These are phyloP conservation scores for Cucurbita argyrosperma DNA, from an alignment of 306 rosid genomes.

Conservation along the genomic window DNA sequence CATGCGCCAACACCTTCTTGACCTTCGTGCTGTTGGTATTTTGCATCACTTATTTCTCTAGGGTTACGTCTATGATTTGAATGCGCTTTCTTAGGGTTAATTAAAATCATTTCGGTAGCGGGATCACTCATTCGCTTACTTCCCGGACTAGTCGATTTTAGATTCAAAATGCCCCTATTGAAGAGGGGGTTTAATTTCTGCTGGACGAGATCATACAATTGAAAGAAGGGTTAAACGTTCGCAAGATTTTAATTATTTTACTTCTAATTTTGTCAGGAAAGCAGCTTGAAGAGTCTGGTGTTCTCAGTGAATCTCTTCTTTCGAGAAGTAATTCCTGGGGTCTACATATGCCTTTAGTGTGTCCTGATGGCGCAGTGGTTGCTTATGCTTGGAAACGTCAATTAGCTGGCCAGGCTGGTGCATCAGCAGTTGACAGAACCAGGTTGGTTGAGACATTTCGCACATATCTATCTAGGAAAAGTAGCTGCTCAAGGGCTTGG, in stretches of 20 bases:
- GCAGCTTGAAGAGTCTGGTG: constrained; percentile 81
- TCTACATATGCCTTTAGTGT: constrained; percentile 81
- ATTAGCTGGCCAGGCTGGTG: constrained; percentile 92
- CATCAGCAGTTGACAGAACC: constrained; percentile 77
- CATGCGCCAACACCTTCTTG: constrained; percentile 74
- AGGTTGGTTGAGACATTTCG: constrained; percentile 28
- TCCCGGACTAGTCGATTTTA: neutral
- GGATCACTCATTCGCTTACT: too few species aligned
- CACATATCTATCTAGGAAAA: neutral
- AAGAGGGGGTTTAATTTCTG: neutral
- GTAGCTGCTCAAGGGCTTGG: neutral
- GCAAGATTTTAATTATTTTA: neutral
- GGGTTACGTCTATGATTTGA: neutral
- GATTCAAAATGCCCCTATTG: neutral
- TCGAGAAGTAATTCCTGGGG: constrained; percentile 88
- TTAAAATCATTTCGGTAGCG: too few species aligned
- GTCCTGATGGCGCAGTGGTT: constrained; percentile 90
- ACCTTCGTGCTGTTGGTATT: constrained; percentile 72
- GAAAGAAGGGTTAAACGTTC: neutral
- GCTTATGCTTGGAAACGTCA: constrained; percentile 96
- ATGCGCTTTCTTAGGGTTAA: neutral
- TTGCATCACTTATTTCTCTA: neutral
- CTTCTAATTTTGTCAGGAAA: constrained; percentile 33
- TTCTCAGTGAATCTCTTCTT: constrained; percentile 60
- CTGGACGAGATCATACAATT: neutral